Evolutionary conservation across 441 rosid species (phyloP).

Genomic region (Pelargonium australe): DNA sequence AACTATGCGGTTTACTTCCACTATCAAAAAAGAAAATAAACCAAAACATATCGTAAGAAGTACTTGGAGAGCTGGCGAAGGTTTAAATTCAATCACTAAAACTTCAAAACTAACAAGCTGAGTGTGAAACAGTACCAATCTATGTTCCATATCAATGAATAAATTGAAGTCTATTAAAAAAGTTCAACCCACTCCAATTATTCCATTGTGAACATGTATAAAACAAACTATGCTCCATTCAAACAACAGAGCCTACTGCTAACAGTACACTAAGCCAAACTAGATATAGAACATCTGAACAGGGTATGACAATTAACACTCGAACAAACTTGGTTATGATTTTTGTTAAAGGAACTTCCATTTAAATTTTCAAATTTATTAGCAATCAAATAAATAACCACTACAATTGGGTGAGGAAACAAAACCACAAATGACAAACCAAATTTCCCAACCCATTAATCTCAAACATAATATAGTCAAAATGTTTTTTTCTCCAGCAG

Average conservation of each 20-base stretch:
- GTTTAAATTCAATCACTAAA: neutral
- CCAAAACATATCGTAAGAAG: neutral
- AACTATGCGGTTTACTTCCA: neutral
- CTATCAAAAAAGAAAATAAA: neutral
- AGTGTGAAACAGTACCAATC: neutral
- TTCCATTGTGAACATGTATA: neutral
- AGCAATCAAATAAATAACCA: neutral
- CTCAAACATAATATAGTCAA: neutral
- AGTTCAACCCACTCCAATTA: neutral
- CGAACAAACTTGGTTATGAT: neutral
- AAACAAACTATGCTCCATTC: neutral
- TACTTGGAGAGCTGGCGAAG: constrained; percentile 1
- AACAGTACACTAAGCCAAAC: neutral
- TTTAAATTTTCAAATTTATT: neutral
- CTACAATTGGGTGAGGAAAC: neutral
- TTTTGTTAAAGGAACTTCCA: neutral
- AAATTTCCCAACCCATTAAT: neutral
- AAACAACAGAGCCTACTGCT: neutral
- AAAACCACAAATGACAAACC: too few relatives aligned
- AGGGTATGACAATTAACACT: neutral
- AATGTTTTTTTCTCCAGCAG: neutral
- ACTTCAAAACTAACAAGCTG: neutral
- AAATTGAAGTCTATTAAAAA: neutral
- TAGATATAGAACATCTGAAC: neutral
- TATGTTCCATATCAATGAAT: neutral